Evolutionary conservation across 2,329 filamentous ascomycete species (phyloP).

Genomic region (Hypoxylon sp.): DNA sequence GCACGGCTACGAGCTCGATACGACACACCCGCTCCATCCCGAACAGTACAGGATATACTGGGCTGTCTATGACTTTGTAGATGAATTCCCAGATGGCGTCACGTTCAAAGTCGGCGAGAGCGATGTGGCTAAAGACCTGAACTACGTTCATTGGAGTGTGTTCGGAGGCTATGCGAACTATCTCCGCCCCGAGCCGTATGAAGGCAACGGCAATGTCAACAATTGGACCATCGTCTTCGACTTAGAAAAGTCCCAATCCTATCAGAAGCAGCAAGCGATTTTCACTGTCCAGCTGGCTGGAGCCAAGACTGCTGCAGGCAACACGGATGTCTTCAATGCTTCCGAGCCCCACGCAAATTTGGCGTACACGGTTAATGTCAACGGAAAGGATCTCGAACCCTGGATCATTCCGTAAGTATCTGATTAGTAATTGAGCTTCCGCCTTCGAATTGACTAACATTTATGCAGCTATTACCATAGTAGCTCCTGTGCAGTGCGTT

Average conservation of each 20-base stretch:
- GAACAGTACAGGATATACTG: conserved; percentile 75
- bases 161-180: conserved; percentile 70
- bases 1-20: conserved; percentile 68
- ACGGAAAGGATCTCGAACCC: conserved; percentile 61
- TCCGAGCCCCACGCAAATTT: conserved; percentile 68
- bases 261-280: conserved; percentile 63
- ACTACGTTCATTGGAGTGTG: conserved; percentile 77
- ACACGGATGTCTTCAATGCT: conserved; percentile 71
- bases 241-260: conserved; percentile 60
- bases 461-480: conserved; percentile 64
- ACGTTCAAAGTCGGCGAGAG: conserved; percentile 70
- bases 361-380: conserved; percentile 61
- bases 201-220: conserved; percentile 63
- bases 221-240: conserved; percentile 73
- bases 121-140: conserved; percentile 66
- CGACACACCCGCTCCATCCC: conserved; percentile 64
- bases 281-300: conserved; percentile 75
- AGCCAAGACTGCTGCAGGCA: conserved; percentile 70
- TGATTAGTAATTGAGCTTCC: neutral
- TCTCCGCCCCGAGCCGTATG: conserved; percentile 60
- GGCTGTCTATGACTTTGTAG: conserved; percentile 71
- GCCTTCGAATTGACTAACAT: conserved; percentile 25
- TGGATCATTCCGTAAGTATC: conserved; percentile 67
- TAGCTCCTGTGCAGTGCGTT: conserved; percentile 73
- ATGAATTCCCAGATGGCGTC: conserved; percentile 72